A percentile compares a stretch with the other conserved stretches of the same genome.
Conservation (phyloP, 345 rosid species). For the Trapa bicornis region DNA sequence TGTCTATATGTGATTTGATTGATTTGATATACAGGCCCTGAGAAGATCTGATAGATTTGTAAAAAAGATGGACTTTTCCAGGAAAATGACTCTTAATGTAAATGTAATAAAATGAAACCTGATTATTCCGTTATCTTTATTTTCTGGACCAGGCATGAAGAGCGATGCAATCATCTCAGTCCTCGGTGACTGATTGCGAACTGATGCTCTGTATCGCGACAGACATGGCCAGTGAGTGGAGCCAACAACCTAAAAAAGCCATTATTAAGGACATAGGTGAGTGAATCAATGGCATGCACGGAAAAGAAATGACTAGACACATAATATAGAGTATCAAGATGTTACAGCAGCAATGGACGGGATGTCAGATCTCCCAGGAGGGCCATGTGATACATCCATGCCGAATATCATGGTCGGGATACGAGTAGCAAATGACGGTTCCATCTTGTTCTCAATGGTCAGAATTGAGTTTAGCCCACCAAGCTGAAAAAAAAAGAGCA, state of each 20-base stretch:
- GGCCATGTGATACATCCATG: slow-evolving; percentile 95
- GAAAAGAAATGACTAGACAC: background rate
- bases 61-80: background rate
- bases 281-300: background rate
- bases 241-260: slow-evolving; percentile 25
- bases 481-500: slow-evolving; percentile 31
- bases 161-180: slow-evolving; percentile 36
- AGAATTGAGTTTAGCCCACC: slow-evolving; percentile 76
- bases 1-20: too few species aligned
- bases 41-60: background rate
- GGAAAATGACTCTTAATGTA: background rate
- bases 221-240: slow-evolving; percentile 33
- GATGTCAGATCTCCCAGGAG: slow-evolving; percentile 79
- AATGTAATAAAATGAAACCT: slow-evolving; percentile 12
- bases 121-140: slow-evolving; percentile 24
- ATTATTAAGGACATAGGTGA: background rate
- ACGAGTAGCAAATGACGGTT: slow-evolving; percentile 48
- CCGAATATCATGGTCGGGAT: slow-evolving; percentile 75
- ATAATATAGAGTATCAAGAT: background rate
- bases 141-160: slow-evolving; percentile 21
- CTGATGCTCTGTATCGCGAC: slow-evolving; percentile 37
- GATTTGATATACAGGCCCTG: background rate
- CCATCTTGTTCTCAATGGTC: slow-evolving; percentile 43
- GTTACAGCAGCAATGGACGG: slow-evolving; percentile 92
- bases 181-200: slow-evolving; percentile 32